Evolutionary conservation across 139 green algal genomes (phyloP).

Genomic region (Closterium sp.): DNA sequence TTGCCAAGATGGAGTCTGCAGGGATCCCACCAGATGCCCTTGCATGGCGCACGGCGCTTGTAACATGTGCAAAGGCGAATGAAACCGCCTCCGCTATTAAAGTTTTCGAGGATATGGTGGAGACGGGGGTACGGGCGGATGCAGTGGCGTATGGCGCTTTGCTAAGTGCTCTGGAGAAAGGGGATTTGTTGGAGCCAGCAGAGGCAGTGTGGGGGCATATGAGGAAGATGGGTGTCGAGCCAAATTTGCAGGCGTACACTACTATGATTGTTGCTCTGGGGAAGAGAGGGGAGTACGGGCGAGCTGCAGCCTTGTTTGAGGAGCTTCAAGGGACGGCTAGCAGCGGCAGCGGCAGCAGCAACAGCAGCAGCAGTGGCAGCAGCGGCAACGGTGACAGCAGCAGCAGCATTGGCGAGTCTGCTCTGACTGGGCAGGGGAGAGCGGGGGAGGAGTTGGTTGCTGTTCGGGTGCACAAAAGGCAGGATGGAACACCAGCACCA

Average conservation of each 20-base stretch:
- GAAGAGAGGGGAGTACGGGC: constrained; percentile 23
- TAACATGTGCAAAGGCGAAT: constrained; percentile 19
- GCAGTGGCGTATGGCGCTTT: constrained; percentile 30
- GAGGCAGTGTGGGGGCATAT: constrained; percentile 36
- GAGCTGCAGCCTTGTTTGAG: constrained; percentile 23
- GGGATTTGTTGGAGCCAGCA: constrained; percentile 5
- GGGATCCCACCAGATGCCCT: constrained; percentile 9
- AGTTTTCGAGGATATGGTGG: constrained; percentile 22
- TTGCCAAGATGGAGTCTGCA: constrained; percentile 20
- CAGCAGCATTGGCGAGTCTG: neutral
- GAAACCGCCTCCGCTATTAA: constrained; percentile 9
- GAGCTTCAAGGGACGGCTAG: constrained; percentile 10
- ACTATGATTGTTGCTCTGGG: constrained; percentile 20
- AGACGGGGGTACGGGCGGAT: neutral
- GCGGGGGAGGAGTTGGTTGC: neutral
- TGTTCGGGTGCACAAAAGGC: neutral
- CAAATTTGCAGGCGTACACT: constrained; percentile 27
- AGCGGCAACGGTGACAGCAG: neutral
- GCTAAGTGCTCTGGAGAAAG: constrained; percentile 37
- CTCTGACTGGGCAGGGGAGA: neutral
- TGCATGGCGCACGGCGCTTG: constrained; percentile 23
- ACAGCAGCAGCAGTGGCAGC: neutral
- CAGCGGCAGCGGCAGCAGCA: neutral
- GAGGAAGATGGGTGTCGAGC: neutral
- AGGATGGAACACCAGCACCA: neutral